Evolutionary conservation across 2,329 filamentous ascomycete species (phyloP).

Genomic region (Lachnum nothofagi): DNA sequence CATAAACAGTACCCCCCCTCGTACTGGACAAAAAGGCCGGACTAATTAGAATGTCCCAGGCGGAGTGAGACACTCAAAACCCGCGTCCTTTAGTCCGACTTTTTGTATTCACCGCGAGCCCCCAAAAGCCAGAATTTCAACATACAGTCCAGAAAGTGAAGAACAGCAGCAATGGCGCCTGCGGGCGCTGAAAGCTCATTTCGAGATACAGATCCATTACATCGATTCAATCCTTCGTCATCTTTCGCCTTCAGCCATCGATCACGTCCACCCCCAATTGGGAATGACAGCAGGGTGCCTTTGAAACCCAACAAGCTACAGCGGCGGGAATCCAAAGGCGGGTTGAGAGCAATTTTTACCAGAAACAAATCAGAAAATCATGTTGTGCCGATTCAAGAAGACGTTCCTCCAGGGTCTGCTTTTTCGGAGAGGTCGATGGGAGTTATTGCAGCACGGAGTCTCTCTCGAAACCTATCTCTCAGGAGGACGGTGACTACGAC

Average conservation of each 20-base stretch:
- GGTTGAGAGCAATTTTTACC: constrained; percentile 30
- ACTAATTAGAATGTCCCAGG: too few relatives aligned
- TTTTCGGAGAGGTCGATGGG: constrained; percentile 14
- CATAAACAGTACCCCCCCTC: too few relatives aligned
- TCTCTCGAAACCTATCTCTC: constrained; percentile 16
- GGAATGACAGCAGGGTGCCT: constrained; percentile 18
- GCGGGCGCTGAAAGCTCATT: not conserved
- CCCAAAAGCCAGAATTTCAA: not conserved
- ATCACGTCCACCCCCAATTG: constrained; percentile 24
- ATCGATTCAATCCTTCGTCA: constrained; percentile 14
- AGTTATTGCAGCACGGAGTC: constrained; percentile 8
- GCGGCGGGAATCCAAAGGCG: constrained; percentile 26
- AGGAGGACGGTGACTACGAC: constrained; percentile 8
- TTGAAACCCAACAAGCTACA: constrained; percentile 22
- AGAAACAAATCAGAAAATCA: constrained; percentile 18
- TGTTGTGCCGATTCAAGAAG: constrained; percentile 19
- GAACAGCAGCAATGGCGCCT: not conserved
- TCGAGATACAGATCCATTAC: constrained; percentile 7
- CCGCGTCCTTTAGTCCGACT: too few relatives aligned
- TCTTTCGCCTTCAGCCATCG: constrained; percentile 22
- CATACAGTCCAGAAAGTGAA: not conserved
- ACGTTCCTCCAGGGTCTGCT: constrained; percentile 11
- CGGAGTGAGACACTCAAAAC: too few relatives aligned
- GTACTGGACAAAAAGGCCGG: too few relatives aligned
- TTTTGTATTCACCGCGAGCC: not conserved